Evolutionary conservation across 139 green algal species (phyloP).

Genomic region (Chlamydomonas sp.): DNA sequence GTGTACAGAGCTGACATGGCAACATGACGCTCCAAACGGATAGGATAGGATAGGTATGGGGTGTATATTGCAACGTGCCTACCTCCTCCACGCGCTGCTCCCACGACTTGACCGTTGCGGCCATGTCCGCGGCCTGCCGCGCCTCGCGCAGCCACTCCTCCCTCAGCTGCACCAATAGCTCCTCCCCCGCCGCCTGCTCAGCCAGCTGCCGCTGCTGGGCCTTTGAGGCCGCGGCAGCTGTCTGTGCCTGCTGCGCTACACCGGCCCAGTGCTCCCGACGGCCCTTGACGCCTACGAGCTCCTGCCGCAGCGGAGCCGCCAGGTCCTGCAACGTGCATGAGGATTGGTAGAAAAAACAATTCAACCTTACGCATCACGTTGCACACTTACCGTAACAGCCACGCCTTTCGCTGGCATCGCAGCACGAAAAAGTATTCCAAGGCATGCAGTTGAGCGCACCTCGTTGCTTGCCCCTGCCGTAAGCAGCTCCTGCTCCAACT

Average conservation of each 20-base stretch:
- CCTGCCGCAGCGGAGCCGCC: not conserved
- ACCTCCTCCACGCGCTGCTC: not conserved
- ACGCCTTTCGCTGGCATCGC: too few species aligned
- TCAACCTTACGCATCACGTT: too few species aligned
- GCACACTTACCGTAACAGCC: too few species aligned
- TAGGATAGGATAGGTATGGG: too few species aligned
- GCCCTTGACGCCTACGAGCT: not conserved
- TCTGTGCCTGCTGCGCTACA: not conserved
- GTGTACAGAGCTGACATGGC: too few species aligned
- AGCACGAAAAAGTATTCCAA: too few species aligned
- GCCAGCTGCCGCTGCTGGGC: not conserved
- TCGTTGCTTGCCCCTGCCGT: too few species aligned
- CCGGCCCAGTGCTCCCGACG: not conserved
- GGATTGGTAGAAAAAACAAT: too few species aligned
- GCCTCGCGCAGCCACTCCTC: constrained; percentile 14
- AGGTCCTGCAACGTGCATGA: too few species aligned
- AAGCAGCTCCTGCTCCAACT: not conserved
- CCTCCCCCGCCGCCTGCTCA: not conserved
- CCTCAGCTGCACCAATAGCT: not conserved
- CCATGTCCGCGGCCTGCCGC: not conserved
- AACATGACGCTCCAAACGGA: too few species aligned
- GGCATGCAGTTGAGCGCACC: too few species aligned
- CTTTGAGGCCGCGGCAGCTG: not conserved
- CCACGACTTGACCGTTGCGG: not conserved
- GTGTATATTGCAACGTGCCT: not conserved